phyloP scores from a whole-genome alignment of 306 rosid genomes.

The Vigna mungo region DNA sequence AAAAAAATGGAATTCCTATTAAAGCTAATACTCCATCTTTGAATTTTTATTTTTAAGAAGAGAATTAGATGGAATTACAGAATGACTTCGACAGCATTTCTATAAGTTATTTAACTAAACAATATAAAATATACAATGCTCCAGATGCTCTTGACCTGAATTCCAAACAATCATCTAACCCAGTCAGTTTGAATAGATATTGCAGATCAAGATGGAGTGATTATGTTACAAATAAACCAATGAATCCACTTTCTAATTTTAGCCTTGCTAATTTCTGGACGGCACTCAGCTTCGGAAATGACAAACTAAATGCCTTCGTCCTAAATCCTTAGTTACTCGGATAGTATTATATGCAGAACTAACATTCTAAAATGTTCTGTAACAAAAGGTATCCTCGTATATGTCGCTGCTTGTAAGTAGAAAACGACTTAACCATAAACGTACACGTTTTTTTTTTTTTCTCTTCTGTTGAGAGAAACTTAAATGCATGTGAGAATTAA shows the following conservation, averaged over 20 bases:
- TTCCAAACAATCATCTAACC: background rate
- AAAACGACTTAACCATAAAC: background rate
- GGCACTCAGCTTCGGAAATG: background rate
- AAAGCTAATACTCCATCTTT: background rate
- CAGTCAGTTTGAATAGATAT: background rate
- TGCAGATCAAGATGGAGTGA: background rate
- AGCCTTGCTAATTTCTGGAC: background rate
- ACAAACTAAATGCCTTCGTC: background rate
- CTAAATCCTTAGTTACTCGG: background rate
- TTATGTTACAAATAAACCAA: background rate
- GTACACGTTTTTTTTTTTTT: background rate
- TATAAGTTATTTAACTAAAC: background rate
- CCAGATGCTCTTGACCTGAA: background rate
- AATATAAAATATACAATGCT: background rate
- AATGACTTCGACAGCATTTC: background rate
- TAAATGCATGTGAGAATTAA: background rate
- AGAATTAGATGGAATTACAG: background rate
- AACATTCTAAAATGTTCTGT: background rate
- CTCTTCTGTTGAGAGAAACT: background rate
- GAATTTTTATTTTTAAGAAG: background rate
- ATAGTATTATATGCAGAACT: background rate
- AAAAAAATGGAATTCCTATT: background rate
- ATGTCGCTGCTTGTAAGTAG: background rate
- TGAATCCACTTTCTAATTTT: background rate
- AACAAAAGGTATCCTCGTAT: background rate